Percentiles rank a stretch among this genome's conserved stretches.
Conservation (phyloP, 805 yeast genomes). For the Kazachstania viticola region DNA sequence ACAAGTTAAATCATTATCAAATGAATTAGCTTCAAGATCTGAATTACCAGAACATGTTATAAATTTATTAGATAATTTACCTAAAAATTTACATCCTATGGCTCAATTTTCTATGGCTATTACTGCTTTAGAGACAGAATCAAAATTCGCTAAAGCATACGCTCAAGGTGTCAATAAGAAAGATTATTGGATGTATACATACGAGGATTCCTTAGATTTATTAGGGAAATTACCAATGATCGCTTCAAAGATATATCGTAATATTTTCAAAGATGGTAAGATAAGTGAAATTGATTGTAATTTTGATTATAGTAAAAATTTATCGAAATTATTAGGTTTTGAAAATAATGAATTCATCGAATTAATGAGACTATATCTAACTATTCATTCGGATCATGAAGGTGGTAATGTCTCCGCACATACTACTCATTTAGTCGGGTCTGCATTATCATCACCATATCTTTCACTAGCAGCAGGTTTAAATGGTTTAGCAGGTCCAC, state of each 20-base stretch:
- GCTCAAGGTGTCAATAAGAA: slow-evolving; percentile 73
- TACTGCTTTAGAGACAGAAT: slow-evolving; percentile 71
- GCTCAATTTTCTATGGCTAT: slow-evolving; percentile 80
- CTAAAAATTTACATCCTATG: slow-evolving; percentile 76
- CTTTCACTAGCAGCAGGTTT: slow-evolving; percentile 71
- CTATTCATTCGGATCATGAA: slow-evolving; percentile 82
- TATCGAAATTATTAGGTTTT: slow-evolving; percentile 47
- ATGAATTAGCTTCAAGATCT: slow-evolving; percentile 70
- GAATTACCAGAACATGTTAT: slow-evolving; percentile 68
- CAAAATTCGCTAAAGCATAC: slow-evolving; percentile 75
- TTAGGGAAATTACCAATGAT: slow-evolving; percentile 74
- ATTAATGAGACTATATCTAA: slow-evolving; percentile 68
- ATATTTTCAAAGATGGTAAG: slow-evolving; percentile 75
- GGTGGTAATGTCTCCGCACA: slow-evolving; percentile 87
- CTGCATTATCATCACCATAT: slow-evolving; percentile 71
- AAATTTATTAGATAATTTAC: slow-evolving; percentile 61
- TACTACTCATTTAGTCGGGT: slow-evolving; percentile 77
- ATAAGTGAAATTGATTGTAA: slow-evolving; percentile 37
- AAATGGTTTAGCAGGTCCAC: slow-evolving; percentile 80
- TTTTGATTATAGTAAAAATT: slow-evolving; percentile 56
- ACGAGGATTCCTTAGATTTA: slow-evolving; percentile 68
- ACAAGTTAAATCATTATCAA: slow-evolving; percentile 60
- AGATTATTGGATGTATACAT: slow-evolving; percentile 77
- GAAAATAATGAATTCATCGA: slow-evolving; percentile 61
- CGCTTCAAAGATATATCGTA: slow-evolving; percentile 76